These are phyloP conservation scores for Saprolegnia parasitica DNA, from an alignment of 352 stramenopile species.

Conservation along the genomic window DNA sequence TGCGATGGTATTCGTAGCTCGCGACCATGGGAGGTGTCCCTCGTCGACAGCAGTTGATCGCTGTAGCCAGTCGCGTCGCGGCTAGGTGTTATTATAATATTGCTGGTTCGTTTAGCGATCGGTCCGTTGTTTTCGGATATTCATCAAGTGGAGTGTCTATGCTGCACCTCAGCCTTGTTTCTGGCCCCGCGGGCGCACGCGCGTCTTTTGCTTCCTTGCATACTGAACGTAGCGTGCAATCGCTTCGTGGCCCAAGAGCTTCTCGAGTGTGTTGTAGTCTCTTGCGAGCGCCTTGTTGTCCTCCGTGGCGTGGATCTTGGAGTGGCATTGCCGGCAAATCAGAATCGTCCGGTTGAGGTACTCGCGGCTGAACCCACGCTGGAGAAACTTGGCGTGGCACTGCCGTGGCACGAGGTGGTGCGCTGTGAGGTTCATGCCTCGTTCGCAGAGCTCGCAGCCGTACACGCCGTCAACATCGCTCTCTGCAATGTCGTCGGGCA, in stretches of 20 bases:
- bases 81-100: too few species aligned
- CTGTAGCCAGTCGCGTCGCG: not conserved
- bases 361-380: conserved; percentile 68
- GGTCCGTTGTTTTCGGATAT: not conserved
- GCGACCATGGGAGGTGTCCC: not conserved
- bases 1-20: too few species aligned
- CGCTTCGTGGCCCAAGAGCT: conserved; percentile 83
- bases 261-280: conserved; percentile 89
- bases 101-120: too few species aligned
- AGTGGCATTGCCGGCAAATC: conserved; percentile 92
- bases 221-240: conserved; percentile 88
- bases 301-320: conserved; percentile 85
- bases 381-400: conserved; percentile 71
- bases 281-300: conserved; percentile 86
- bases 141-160: conserved; percentile 30
- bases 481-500: conserved; percentile 66
- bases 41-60: not conserved
- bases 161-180: conserved; percentile 28
- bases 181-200: conserved; percentile 37
- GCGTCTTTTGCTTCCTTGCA: conserved; percentile 84
- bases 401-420: conserved; percentile 91
- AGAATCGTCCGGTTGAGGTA: conserved; percentile 81
- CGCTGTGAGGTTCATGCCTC: conserved; percentile 85
- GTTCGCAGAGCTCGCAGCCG: conserved; percentile 88
- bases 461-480: conserved; percentile 43